A percentile compares a stretch with the other conserved stretches of the same genome.
Evolutionary conservation across 169 alveolate genomes (phyloP).

Genomic region (Cryptosporidium felis): DNA sequence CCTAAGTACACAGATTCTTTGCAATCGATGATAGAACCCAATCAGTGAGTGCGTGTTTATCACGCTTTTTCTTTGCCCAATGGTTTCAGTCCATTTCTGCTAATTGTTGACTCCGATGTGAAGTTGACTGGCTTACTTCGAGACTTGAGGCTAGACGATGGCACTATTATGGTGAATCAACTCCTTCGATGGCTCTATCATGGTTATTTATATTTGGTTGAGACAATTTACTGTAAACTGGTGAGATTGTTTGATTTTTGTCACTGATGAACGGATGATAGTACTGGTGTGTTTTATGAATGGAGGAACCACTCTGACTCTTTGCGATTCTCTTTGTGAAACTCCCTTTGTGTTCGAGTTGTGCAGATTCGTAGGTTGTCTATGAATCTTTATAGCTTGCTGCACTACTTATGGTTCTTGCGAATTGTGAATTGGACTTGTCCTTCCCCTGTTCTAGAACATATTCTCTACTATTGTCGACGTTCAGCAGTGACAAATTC

Average conservation of each 20-base stretch:
- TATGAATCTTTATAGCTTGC: not conserved
- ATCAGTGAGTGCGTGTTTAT: not conserved
- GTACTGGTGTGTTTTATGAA: slow-evolving; percentile 8
- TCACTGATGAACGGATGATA: slow-evolving; percentile 28
- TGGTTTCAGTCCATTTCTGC: no score
- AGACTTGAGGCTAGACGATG: not conserved
- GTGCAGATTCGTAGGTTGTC: not conserved
- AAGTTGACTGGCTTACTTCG: no score
- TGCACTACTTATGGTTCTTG: not conserved
- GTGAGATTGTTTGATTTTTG: not conserved
- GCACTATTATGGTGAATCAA: slow-evolving; percentile 8
- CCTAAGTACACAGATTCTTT: not conserved
- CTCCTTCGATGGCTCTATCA: not conserved
- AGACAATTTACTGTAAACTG: no score
- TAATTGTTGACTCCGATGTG: no score
- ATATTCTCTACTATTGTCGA: not conserved
- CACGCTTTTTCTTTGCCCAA: no score
- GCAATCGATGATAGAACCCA: not conserved
- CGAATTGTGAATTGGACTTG: not conserved
- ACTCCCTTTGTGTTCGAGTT: not conserved
- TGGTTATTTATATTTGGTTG: not conserved
- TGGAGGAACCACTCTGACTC: not conserved
- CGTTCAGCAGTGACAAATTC: slow-evolving; percentile 15
- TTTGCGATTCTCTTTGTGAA: not conserved
- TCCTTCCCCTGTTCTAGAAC: slow-evolving; percentile 2